phyloP scores from a whole-genome alignment of 2,329 filamentous ascomycete genomes.

The Blumeria graminis region DNA sequence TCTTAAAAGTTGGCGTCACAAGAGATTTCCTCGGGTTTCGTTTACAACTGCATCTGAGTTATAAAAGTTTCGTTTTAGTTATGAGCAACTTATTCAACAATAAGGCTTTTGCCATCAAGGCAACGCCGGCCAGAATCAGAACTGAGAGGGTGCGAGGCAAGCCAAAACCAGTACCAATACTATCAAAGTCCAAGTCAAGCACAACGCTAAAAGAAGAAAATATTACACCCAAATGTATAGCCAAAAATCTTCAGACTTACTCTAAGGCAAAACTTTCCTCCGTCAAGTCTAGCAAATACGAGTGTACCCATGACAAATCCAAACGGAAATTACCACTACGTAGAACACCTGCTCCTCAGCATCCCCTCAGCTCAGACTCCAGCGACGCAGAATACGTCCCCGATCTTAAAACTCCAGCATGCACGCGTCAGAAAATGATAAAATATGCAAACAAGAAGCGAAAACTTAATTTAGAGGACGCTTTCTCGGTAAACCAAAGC shows the following conservation, averaged over 20 bases:
- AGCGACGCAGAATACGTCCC: slow-evolving; percentile 3
- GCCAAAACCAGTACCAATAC: slow-evolving; percentile 4
- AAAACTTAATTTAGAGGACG: slow-evolving; percentile 9
- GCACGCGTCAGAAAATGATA: slow-evolving; percentile 9
- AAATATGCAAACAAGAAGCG: slow-evolving; percentile 9
- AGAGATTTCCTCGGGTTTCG: too few relatives aligned
- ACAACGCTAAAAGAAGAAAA: background rate
- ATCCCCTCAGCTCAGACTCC: slow-evolving; percentile 5
- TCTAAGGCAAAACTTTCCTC: slow-evolving; percentile 2
- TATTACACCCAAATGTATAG: background rate
- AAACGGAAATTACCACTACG: slow-evolving; percentile 8
- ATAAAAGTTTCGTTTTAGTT: background rate
- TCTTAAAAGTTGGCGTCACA: too few relatives aligned
- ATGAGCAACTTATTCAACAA: slow-evolving; percentile 3
- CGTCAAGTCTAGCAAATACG: slow-evolving; percentile 2
- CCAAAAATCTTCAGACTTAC: background rate
- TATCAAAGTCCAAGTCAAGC: slow-evolving; percentile 4
- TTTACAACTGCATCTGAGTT: too few relatives aligned
- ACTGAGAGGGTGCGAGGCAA: slow-evolving; percentile 1
- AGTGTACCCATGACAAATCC: slow-evolving; percentile 2
- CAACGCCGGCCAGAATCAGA: slow-evolving; percentile 4
- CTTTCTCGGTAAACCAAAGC: slow-evolving; percentile 9
- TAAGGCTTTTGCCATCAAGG: slow-evolving; percentile 5
- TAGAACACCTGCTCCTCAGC: slow-evolving; percentile 6
- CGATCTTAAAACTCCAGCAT: slow-evolving; percentile 1